phyloP scores from a whole-genome alignment of 768 basidiomycete genomes.

The Postia placenta region DNA sequence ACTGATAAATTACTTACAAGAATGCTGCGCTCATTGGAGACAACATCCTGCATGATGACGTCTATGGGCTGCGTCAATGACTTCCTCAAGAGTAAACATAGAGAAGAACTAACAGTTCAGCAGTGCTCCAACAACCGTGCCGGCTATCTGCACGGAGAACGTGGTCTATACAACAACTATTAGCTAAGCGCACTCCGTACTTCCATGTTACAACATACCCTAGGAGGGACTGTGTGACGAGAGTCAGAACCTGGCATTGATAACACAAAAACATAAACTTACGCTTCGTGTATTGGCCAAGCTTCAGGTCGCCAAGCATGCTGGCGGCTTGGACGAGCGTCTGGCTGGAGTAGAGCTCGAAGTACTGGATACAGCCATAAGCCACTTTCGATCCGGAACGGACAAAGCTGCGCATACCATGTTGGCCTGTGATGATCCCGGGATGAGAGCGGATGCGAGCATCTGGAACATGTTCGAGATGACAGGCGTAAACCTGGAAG shows the following conservation, averaged over 20 bases:
- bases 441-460: constrained; percentile 41
- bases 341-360: constrained; percentile 5
- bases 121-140: constrained; percentile 44
- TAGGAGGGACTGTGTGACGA: constrained; percentile 1
- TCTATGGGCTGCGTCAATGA: not conserved
- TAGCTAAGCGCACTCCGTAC: not conserved
- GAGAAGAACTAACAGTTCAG: constrained; percentile 26
- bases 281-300: constrained; percentile 21
- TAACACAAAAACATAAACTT: too few relatives aligned
- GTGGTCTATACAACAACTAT: not conserved
- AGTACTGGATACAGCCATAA: constrained; percentile 24
- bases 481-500: constrained; percentile 4
- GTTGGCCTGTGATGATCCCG: constrained; percentile 45
- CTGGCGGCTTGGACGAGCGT: constrained; percentile 31
- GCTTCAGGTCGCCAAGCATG: constrained; percentile 40
- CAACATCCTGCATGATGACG: constrained; percentile 28
- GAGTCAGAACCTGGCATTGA: not conserved
- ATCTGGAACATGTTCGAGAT: constrained; percentile 37
- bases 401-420: constrained; percentile 21
- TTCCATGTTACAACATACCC: not conserved
- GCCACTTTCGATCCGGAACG: constrained; percentile 16
- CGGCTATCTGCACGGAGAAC: constrained; percentile 48
- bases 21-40: constrained; percentile 33
- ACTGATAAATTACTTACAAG: constrained; percentile 16
- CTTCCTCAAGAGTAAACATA: not conserved